Base-by-base conservation (phyloP, 441 rosid genomes). In the Populus trichocarpa region DNA sequence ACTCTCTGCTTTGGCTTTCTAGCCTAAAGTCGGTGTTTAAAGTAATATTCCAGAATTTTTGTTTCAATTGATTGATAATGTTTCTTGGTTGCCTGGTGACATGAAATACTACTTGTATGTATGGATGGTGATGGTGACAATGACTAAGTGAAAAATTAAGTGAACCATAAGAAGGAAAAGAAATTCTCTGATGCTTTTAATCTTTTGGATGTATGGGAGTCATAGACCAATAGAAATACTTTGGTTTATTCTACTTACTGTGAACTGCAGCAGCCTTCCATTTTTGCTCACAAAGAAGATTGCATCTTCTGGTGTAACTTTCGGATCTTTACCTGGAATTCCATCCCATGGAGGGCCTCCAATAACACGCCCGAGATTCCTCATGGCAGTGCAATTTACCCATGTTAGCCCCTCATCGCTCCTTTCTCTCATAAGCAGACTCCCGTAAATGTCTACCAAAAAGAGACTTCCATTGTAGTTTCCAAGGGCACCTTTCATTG, bases 331-430 rank as follows among this genome's bases (percentile, higher is more conserved):
- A 23, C 89, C 87, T 23, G 89, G 91, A 57, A 87, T 83, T 77
- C 86, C 84, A 35, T 89, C 93, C 93, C 94, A 90, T 25, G 96
- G 91, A 30, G 91, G 87, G 38, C 96, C 96, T 71, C 87, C 89
- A 50, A 25, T 81, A n/a, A 90, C 86, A 63, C 81, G 90, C 77
- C 76, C 79, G 30, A 87, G 90, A 79, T 83, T 90, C 81, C 84
- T 90, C 89, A 86, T 85, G 23, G 92, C 88, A 9, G 92, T 88
- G 80, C 94, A 90, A 72, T 91, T 91, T 72, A 88, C 78, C 94
- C 96, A 90, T 18, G 73, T 77, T 2, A 91, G 84, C 70, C 83
- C 92, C 63, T 75, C 66, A 63, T 69, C 80, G 75, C 69, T 87
- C 78, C 94, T 88, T 78, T 89, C 94, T 80, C 94, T 89, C 23